A percentile compares a stretch with the other conserved stretches of the same genome.
Evolutionary conservation across 2,329 filamentous ascomycete genomes (phyloP).

Genomic region (Endothia cerciana): DNA sequence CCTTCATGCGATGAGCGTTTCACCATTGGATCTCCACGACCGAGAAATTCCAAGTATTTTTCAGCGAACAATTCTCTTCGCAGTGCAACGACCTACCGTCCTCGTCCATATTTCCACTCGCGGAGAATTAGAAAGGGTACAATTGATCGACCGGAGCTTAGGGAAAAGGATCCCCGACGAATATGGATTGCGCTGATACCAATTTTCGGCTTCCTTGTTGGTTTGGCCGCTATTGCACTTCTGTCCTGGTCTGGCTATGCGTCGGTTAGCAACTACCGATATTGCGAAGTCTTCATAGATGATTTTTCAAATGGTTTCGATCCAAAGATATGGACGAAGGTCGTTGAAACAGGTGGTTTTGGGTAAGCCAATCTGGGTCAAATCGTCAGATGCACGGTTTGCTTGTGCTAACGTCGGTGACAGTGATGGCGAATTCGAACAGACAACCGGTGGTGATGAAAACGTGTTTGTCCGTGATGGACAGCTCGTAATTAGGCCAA

Average conservation of each 20-base stretch:
- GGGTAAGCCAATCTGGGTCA: constrained; percentile 1
- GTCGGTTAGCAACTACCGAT: constrained; percentile 18
- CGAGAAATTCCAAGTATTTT: background rate
- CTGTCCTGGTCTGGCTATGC: constrained; percentile 14
- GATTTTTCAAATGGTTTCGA: constrained; percentile 29
- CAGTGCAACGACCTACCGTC: constrained; percentile 19
- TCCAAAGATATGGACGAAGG: constrained; percentile 27
- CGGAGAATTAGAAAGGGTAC: constrained; percentile 25
- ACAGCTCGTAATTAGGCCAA: constrained; percentile 27
- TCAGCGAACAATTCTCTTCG: constrained; percentile 7
- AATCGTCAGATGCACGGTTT: background rate
- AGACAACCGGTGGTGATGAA: constrained; percentile 23
- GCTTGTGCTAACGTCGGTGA: background rate
- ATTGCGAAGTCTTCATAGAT: constrained; percentile 26
- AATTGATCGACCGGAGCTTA: constrained; percentile 23
- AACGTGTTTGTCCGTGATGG: constrained; percentile 28
- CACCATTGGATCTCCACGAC: background rate
- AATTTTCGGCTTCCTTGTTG: constrained; percentile 14
- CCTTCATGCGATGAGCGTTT: background rate
- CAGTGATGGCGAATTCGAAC: constrained; percentile 12
- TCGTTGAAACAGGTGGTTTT: constrained; percentile 26
- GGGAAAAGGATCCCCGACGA: constrained; percentile 23
- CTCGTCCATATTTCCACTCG: constrained; percentile 26
- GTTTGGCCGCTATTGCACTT: constrained; percentile 9
- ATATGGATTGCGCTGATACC: constrained; percentile 28